phyloP scores from a whole-genome alignment of 75 land plant genomes.

The Pseudotsuga menziesii region DNA sequence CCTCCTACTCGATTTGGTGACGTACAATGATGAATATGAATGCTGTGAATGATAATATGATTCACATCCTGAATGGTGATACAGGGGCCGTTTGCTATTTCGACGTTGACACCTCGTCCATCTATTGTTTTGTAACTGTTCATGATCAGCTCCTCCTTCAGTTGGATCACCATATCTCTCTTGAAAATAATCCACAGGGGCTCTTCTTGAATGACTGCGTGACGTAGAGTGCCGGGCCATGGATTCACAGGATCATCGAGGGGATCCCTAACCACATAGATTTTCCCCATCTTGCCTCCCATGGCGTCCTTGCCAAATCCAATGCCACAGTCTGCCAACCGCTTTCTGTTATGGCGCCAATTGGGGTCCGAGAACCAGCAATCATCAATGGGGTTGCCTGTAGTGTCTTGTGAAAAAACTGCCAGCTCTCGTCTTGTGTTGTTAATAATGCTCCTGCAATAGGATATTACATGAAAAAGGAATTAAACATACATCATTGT shows the following conservation, averaged over 20 bases:
- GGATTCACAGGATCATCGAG: conserved; percentile 30
- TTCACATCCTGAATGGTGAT: conserved; percentile 19
- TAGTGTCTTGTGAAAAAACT: no score
- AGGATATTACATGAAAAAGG: no score
- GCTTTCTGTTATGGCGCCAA: conserved; percentile 10
- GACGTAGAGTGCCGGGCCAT: conserved; percentile 24
- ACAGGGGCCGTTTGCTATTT: conserved; percentile 26
- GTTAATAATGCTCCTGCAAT: no score
- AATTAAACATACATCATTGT: no score
- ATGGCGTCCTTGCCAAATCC: conserved; percentile 26
- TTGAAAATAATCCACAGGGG: conserved; percentile 29
- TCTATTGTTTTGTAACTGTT: conserved; percentile 30
- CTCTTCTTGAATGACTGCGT: conserved; percentile 13
- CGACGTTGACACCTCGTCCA: conserved; percentile 27
- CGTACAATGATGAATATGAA: conserved; percentile 22
- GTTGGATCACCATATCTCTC: conserved; percentile 20
- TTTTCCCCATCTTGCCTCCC: conserved; percentile 20
- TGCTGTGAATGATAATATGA: conserved; percentile 33
- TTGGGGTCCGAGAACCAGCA: conserved; percentile 21
- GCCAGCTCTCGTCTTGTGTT: no score
- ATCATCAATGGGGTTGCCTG: conserved; percentile 14
- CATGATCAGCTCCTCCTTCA: conserved; percentile 19
- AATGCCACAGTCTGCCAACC: conserved; percentile 21
- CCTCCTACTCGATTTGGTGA: not conserved
- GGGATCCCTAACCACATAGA: conserved; percentile 23